Conservation (phyloP, 176 grass and related monocot species). For the Miscanthus lutarioriparius region DNA sequence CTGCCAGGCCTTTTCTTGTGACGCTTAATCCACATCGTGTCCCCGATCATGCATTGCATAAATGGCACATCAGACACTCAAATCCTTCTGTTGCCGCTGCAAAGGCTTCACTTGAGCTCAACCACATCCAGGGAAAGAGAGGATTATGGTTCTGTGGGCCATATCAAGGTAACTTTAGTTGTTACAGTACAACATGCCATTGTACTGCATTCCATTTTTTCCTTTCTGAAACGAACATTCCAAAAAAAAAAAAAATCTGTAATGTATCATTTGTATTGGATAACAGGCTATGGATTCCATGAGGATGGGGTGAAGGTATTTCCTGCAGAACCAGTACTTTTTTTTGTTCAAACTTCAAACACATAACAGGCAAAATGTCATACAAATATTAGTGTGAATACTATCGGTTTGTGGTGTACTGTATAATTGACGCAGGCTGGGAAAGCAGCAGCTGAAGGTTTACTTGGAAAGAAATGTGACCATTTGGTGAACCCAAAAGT, state of each 20-base stretch:
- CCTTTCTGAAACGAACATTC: too few species aligned
- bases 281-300: constrained; percentile 74
- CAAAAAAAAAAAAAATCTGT: too few species aligned
- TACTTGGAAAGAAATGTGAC: constrained; percentile 38
- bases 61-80: constrained; percentile 73
- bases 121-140: constrained; percentile 66
- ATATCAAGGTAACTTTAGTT: constrained; percentile 56
- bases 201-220: not conserved
- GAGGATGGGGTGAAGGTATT: constrained; percentile 72
- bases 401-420: not conserved
- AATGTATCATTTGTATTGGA: constrained; percentile 2
- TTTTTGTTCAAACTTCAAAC: too few species aligned
- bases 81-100: constrained; percentile 63
- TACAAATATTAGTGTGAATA: not conserved
- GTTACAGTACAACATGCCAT: not conserved
- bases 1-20: constrained; percentile 53
- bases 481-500: constrained; percentile 60
- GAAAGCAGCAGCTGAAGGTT: constrained; percentile 46
- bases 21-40: constrained; percentile 67
- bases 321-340: not conserved
- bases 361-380: not conserved
- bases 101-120: constrained; percentile 65
- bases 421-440: constrained; percentile 44
- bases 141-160: constrained; percentile 81
- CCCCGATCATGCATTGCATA: constrained; percentile 58